A percentile compares a stretch with the other conserved stretches of the same genome.
Evolutionary conservation across 2,329 filamentous ascomycete species (phyloP).

Genomic region (Clathrospora elynae): DNA sequence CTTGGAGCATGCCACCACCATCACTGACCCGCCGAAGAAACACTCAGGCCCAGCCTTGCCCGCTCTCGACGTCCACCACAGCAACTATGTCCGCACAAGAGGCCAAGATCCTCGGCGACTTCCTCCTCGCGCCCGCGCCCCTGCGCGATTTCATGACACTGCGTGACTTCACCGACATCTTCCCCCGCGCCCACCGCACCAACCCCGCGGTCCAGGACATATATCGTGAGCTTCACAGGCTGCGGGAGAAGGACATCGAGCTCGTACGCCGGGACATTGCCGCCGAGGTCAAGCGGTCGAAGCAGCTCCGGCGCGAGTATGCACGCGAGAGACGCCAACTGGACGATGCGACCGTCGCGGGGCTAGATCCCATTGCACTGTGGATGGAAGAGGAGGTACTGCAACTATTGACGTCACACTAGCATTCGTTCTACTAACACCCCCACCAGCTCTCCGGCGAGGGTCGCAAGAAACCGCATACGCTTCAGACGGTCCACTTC

Average conservation of each 20-base stretch:
- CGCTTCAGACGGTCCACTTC: slow-evolving; percentile 66
- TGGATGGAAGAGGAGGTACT: slow-evolving; percentile 58
- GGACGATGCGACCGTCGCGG: slow-evolving; percentile 59
- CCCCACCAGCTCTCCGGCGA: slow-evolving; percentile 60
- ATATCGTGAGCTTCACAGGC: slow-evolving; percentile 78
- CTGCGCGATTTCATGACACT: slow-evolving; percentile 75
- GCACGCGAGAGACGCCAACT: slow-evolving; percentile 59
- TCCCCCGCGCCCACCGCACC: slow-evolving; percentile 69
- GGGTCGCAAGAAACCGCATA: slow-evolving; percentile 60
- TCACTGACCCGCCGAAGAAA: slow-evolving; percentile 22
- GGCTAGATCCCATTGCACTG: slow-evolving; percentile 64
- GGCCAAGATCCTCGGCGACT: slow-evolving; percentile 73
- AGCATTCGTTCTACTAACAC: slow-evolving; percentile 14
- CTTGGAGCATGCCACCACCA: slow-evolving; percentile 4
- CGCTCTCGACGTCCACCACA: slow-evolving; percentile 1
- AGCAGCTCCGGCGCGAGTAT: slow-evolving; percentile 63
- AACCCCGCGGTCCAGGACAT: slow-evolving; percentile 71
- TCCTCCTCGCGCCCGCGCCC: slow-evolving; percentile 76
- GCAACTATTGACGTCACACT: background rate
- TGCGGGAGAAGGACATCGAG: slow-evolving; percentile 72
- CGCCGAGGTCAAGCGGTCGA: slow-evolving; percentile 66
- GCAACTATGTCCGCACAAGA: slow-evolving; percentile 72
- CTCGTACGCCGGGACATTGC: slow-evolving; percentile 68
- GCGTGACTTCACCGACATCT: slow-evolving; percentile 75
- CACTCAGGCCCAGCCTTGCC: background rate